Evolutionary conservation across 2,329 filamentous ascomycete genomes (phyloP), one percentile per base, ranked within the genome.

Genomic region (Escovopsis weberi): DNA sequence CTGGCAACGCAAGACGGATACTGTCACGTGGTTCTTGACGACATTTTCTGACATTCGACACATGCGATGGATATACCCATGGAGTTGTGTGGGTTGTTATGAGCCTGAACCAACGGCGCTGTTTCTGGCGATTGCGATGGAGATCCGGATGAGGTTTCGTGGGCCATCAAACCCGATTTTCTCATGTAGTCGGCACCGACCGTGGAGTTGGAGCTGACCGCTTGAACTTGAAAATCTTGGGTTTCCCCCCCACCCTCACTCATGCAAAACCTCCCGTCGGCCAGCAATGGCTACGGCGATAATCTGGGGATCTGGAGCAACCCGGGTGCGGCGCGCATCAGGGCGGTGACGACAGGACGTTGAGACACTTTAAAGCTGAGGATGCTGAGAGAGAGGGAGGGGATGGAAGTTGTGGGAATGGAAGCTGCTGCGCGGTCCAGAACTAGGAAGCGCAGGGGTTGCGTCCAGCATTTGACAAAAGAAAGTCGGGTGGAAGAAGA

Each of bases 1-100:
- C 53, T 50, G 54, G 54, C 51, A 56, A 60, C 55, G 54, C 56
- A 56, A 43, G 55, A 59, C 51, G 53, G 53, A 49, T 44, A 47
- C 48, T 57, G 56, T 59, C 53, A 59, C 54, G 48, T 59, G 55
- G 56, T 54, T 59, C 59, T 59, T 57, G 49, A 54, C 55, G 49
- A 57, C 55, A 51, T 53, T 45, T 43, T 54, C 58, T 53, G 54
- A 58, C 51, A 54, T 55, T 48, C 59, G 58, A 56, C 60, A 60
- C 57, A 57, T 58, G 59, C 58, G 60, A 62, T 59, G 60, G 60
- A 62, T 62, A 62, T 62, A 62, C 60, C 60, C 56, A 55, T 53
- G 59, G 61, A 55, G 56, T 57, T 58, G 53, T 57, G 58, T 56
- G 58, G 60, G 50, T 46, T 50, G 51, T 53, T 49, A 48, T 58